Evolutionary conservation across 306 rosid species (phyloP), one percentile per base, ranked within the genome.

Genomic region (Gynostemma pentaphyllum): DNA sequence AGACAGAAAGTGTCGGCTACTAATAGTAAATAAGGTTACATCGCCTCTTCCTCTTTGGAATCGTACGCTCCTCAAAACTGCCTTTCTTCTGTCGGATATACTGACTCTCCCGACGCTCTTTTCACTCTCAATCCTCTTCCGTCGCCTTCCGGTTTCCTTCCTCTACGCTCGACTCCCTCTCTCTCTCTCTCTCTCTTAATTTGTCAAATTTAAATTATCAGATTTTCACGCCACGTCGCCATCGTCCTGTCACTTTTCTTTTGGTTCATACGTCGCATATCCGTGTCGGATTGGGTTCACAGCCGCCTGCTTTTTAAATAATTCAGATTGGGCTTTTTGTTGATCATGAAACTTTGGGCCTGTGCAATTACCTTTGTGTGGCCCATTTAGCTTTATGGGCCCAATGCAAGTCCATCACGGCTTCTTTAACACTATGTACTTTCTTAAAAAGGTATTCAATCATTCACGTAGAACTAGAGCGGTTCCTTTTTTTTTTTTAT

Each of bases 1-100:
- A 29, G 18, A n/a, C 78, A 76, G 84, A 42, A 46, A 14, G 24
- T 79, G 82, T 79, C 72, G 76, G 76, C 72, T 46, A 48, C 71
- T 26, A 14, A n/a, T n/a, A n/a, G n/a, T n/a, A n/a, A n/a, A n/a
- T 50, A 30, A 57, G 56, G 64, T 28, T 36, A 16, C 48, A 60
- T 63, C 11, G 62, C 21, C 9, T 9, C 2, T 55, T 56, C 62
- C 24, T 14, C 62, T 15, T 53, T 30, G 1, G 40, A 68, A 83
- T 76, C 80, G 68, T 32, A 80, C 90, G 90, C 79, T 61, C 22
- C 59, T 66, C 53, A 41, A 62, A 74, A 60, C 66, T 71, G 70
- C 15, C 63, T 64, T 60, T 47, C 19, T 37, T 62, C 67, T 23
- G 48, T 47, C 70, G 42, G 47, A 63, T 57, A 23, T 18, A 37